Evolutionary conservation across 257 asterid genomes (phyloP), one percentile per base, ranked within the genome.

Genomic region (Eucommia ulmoides): DNA sequence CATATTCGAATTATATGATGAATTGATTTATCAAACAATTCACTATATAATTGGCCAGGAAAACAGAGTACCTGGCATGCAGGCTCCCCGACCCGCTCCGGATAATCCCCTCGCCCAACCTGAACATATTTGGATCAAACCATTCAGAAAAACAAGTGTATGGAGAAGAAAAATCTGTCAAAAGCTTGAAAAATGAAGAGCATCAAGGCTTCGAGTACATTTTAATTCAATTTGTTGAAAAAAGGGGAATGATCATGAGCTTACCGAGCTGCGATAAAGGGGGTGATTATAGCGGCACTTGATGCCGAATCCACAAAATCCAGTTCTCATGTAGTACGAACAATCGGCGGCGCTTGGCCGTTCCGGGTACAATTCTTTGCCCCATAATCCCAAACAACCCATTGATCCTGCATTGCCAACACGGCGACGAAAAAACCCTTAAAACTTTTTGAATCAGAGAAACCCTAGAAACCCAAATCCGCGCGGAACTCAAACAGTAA

Each of bases 271-370:
- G 15, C 79, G 87, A 78, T 87, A 78, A 24, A 62, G 76, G 29
- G 96, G 96, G 67, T 87, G 96, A 63, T 80, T 80, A 65, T 61
- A 87, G 52, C 94, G 87, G 74, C 96, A 87, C 71, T 78, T 83
- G 61, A 67, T 71, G 51, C 84, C 96, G 53, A 76, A 87, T 0
- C 89, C 94, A 58, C 96, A 87, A 9, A 82, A 49, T 65, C 96
- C 94, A 55, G 89, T 83, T 33, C 93, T 65, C 70, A 80, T 53
- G 59, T 76, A 87, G 71, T 83, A 83, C 5, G 78, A 72, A 53
- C 96, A 87, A 58, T 83, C 86, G 51, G 84, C 74, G 44, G 56
- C 52, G 50, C 82, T 94, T 51, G 84, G 84, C 55, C 84, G 70
- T 51, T 83, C 94, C 64, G 94, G 94, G 75, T 72, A 80, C 55